Conservation (phyloP, 2,329 filamentous ascomycete species). For the Thermoascus crustaceus region DNA sequence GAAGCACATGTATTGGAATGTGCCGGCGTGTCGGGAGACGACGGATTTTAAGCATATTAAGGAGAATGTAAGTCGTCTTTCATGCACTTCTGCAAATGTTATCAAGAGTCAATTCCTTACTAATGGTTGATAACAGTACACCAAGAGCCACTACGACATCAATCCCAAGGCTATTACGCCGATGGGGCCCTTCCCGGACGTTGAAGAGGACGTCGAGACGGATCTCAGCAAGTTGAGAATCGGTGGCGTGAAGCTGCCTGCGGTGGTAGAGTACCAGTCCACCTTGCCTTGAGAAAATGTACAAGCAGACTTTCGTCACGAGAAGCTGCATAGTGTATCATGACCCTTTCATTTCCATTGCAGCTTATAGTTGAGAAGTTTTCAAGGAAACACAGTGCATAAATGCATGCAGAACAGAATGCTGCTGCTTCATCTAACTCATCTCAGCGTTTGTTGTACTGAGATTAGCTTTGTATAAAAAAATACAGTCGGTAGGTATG, state of each 20-base stretch:
- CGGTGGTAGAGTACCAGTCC: constrained; percentile 27
- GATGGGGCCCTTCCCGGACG: constrained; percentile 51
- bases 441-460: too few species aligned
- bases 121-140: constrained; percentile 33
- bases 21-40: constrained; percentile 47
- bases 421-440: too few species aligned
- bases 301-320: background rate
- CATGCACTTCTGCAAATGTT: background rate
- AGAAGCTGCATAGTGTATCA: too few species aligned
- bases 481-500: too few species aligned
- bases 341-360: too few species aligned
- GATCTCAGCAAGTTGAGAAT: constrained; percentile 43
- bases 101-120: constrained; percentile 1
- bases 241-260: constrained; percentile 30
- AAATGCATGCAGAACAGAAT: too few species aligned
- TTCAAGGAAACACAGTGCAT: too few species aligned
- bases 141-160: constrained; percentile 52
- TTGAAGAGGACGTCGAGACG: constrained; percentile 45
- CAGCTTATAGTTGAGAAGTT: too few species aligned
- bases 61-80: constrained; percentile 43
- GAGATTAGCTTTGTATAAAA: too few species aligned
- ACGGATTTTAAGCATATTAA: constrained; percentile 62
- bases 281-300: background rate
- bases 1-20: constrained; percentile 51
- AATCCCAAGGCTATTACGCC: constrained; percentile 58